Conservation (phyloP, 495 filamentous ascomycete genomes). For the Cenococcum geophilum region DNA sequence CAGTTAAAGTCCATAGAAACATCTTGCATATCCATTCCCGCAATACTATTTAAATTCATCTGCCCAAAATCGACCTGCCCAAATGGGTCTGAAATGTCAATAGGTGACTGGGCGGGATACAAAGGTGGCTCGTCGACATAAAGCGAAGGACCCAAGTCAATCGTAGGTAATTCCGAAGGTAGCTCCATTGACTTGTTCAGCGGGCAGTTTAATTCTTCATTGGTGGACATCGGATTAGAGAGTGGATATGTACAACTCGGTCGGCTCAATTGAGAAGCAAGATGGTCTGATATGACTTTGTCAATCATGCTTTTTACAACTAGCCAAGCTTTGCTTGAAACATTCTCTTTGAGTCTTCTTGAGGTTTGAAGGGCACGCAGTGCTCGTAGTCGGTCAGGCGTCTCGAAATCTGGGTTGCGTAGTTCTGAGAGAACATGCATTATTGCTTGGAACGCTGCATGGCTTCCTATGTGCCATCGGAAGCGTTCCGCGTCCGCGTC, state of each 20-base stretch:
- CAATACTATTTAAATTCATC: conserved; percentile 20
- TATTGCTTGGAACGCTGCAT: conserved; percentile 22
- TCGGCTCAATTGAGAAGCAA: conserved; percentile 3
- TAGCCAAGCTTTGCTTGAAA: conserved; percentile 23
- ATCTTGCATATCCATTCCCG: conserved; percentile 7
- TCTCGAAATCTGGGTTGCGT: conserved; percentile 24
- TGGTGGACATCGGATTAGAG: neutral
- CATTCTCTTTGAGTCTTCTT: conserved; percentile 22
- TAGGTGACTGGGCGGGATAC: conserved; percentile 11
- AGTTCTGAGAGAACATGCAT: conserved; percentile 29
- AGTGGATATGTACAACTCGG: neutral
- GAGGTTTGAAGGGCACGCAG: conserved; percentile 24
- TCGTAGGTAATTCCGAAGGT: neutral
- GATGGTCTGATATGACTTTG: conserved; percentile 11
- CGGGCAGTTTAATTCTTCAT: neutral
- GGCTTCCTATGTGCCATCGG: conserved; percentile 9
- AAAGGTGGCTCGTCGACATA: conserved; percentile 20
- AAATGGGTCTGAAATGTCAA: neutral
- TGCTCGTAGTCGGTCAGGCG: conserved; percentile 26
- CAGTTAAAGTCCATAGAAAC: conserved; percentile 19
- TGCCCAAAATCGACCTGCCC: conserved; percentile 1
- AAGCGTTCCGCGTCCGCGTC: conserved; percentile 6
- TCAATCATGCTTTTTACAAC: conserved; percentile 29
- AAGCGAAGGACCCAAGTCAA: neutral
- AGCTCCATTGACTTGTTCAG: neutral